Evolutionary conservation across 2,329 filamentous ascomycete genomes (phyloP).

Genomic region (Elsinoe fawcettii): DNA sequence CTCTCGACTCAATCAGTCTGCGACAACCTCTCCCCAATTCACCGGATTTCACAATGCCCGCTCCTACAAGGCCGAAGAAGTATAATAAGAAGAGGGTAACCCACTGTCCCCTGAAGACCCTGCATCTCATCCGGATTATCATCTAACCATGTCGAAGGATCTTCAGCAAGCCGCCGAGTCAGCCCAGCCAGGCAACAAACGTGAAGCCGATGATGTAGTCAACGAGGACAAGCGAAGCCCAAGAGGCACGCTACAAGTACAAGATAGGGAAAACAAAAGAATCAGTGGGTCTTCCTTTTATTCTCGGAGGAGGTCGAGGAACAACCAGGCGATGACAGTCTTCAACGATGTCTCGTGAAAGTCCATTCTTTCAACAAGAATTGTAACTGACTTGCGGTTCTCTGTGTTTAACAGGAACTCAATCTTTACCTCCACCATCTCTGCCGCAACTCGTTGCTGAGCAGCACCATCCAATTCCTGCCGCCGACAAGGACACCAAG

Average conservation of each 20-base stretch:
- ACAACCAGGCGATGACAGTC: constrained; percentile 6
- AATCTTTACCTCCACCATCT: constrained; percentile 85
- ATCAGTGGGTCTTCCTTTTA: constrained; percentile 18
- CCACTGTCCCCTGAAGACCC: background rate
- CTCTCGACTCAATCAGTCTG: background rate
- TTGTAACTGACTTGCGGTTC: constrained; percentile 19
- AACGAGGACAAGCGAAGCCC: constrained; percentile 14
- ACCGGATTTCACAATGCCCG: constrained; percentile 3
- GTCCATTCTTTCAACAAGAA: constrained; percentile 21
- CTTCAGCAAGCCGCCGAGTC: constrained; percentile 9
- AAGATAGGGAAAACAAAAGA: constrained; percentile 19
- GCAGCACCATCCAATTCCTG: constrained; percentile 75
- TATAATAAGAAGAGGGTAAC: constrained; percentile 14
- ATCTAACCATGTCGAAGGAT: constrained; percentile 12
- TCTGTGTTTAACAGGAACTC: constrained; percentile 50
- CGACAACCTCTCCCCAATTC: background rate
- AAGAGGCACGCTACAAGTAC: constrained; percentile 15
- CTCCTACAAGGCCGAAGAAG: constrained; percentile 12
- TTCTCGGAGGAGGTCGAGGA: background rate
- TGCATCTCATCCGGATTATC: background rate
- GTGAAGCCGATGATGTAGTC: constrained; percentile 14
- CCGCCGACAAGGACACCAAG: constrained; percentile 82
- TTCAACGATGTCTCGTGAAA: constrained; percentile 17
- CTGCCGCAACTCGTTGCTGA: constrained; percentile 90
- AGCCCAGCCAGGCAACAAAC: constrained; percentile 10